Conservation (phyloP, 371 early-diverging fungal species). For the Dinochytrium kinnereticum region DNA sequence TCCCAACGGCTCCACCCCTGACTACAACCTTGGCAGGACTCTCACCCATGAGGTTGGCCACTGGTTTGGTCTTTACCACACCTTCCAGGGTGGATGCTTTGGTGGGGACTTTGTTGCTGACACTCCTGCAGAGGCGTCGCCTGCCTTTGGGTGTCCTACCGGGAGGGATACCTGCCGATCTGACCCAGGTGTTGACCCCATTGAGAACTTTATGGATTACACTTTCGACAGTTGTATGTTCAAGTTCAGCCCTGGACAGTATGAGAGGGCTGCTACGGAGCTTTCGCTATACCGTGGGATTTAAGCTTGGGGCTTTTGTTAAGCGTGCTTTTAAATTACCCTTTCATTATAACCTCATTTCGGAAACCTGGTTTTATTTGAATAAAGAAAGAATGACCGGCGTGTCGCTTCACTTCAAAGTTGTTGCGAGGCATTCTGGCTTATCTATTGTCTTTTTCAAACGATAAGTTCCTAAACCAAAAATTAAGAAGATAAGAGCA, state of each 20-base stretch:
- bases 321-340: no score
- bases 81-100: conserved; percentile 33
- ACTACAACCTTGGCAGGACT: conserved; percentile 30
- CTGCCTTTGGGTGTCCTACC: conserved; percentile 24
- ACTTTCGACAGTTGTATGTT: conserved; percentile 22
- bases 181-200: conserved; percentile 18
- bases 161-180: conserved; percentile 18
- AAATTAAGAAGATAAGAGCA: no score
- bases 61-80: conserved; percentile 35
- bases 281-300: neutral
- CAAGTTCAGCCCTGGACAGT: conserved; percentile 21
- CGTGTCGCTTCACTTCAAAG: no score
- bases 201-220: conserved; percentile 26
- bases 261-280: neutral
- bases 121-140: conserved; percentile 28
- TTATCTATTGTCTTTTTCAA: no score
- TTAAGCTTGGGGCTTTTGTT: no score
- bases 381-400: no score
- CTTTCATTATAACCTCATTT: no score
- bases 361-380: no score
- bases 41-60: conserved; percentile 34
- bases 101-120: conserved; percentile 30
- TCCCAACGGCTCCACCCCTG: conserved; percentile 10
- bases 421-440: no score
- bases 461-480: no score